phyloP scores from a whole-genome alignment of 345 rosid species.

The Schrenkiella parvula region DNA sequence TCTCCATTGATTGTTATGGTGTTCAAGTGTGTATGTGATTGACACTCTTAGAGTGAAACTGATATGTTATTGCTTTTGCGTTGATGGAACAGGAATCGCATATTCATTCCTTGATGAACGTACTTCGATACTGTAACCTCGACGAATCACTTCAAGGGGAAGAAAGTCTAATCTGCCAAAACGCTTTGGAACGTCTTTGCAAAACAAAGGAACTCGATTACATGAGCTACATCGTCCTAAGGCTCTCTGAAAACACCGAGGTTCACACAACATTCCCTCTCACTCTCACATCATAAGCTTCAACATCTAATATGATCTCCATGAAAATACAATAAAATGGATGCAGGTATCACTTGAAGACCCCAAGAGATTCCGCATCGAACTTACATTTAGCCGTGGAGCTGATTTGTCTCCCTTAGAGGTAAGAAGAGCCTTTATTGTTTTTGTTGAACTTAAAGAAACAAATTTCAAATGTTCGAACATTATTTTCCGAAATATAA shows the following conservation, averaged over 20 bases:
- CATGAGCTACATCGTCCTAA: constrained; percentile 93
- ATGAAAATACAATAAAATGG: neutral
- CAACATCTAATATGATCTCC: neutral
- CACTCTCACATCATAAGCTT: neutral
- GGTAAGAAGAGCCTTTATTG: constrained; percentile 38
- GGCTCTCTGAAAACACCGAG: constrained; percentile 94
- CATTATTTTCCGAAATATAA: neutral
- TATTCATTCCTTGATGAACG: constrained; percentile 96
- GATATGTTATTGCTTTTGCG: neutral
- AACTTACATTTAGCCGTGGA: constrained; percentile 94
- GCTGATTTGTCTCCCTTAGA: constrained; percentile 95
- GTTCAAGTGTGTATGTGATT: neutral
- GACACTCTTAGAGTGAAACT: neutral
- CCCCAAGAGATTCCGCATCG: constrained; percentile 85
- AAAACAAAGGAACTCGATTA: constrained; percentile 97
- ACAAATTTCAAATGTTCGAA: neutral
- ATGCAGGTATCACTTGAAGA: constrained; percentile 70
- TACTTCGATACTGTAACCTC: constrained; percentile 89
- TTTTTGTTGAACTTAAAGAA: neutral
- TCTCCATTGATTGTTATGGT: neutral
- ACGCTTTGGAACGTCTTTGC: constrained; percentile 74
- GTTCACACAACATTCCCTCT: neutral
- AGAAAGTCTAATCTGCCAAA: constrained; percentile 73
- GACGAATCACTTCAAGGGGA: constrained; percentile 96
- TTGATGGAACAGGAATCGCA: constrained; percentile 76